These are phyloP conservation scores for Kondoa subrosea DNA, from an alignment of 768 basidiomycete species.

Conservation along the genomic window DNA sequence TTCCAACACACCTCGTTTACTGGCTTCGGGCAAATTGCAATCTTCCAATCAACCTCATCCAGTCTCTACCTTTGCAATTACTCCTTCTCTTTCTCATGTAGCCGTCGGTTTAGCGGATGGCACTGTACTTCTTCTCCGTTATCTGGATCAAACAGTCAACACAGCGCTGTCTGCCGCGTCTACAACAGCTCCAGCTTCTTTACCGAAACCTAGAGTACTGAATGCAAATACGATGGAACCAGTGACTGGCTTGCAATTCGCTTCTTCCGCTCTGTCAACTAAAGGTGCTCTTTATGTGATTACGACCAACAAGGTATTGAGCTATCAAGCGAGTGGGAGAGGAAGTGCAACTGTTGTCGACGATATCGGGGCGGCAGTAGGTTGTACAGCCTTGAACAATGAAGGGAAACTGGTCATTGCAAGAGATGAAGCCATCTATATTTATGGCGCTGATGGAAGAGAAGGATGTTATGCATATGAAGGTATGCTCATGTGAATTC, in stretches of 20 bases:
- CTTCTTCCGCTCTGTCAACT: conserved; percentile 40
- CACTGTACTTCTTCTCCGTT: conserved; percentile 73
- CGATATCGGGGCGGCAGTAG: conserved; percentile 66
- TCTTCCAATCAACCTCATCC: conserved; percentile 48
- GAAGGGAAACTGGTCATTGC: conserved; percentile 51
- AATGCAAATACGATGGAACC: conserved; percentile 71
- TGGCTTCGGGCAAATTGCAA: conserved; percentile 56
- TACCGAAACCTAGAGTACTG: conserved; percentile 72
- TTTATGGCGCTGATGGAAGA: conserved; percentile 62
- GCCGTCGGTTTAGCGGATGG: conserved; percentile 91
- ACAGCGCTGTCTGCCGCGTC: conserved; percentile 10
- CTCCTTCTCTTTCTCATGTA: conserved; percentile 60
- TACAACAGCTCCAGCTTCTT: conserved; percentile 41
- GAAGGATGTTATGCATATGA: conserved; percentile 81
- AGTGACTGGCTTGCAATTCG: conserved; percentile 80
- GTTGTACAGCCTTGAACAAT: conserved; percentile 56
- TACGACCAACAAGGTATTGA: conserved; percentile 66
- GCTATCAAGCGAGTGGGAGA: conserved; percentile 53
- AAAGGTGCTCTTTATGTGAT: conserved; percentile 58
- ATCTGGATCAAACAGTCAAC: conserved; percentile 50
- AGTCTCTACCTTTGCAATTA: conserved; percentile 65
- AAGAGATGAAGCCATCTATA: conserved; percentile 76
- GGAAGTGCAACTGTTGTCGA: conserved; percentile 50
- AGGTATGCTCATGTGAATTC: conserved; percentile 38
- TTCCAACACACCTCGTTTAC: conserved; percentile 48